Percentiles rank a stretch among this genome's conserved stretches.
Conservation (phyloP, 2,329 filamentous ascomycete genomes). For the Dothideomycetidae sp. region DNA sequence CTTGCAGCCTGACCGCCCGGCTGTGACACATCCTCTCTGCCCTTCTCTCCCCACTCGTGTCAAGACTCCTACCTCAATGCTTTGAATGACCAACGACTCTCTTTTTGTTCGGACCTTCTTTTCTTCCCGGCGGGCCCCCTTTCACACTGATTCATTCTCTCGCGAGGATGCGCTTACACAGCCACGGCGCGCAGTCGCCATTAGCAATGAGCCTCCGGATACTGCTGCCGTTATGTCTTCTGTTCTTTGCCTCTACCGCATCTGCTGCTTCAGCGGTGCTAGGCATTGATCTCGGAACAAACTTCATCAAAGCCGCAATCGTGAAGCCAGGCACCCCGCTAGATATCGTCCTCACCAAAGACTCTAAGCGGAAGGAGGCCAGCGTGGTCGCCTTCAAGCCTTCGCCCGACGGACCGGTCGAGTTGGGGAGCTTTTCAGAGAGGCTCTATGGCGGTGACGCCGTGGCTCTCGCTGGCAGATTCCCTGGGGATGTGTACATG, state of each 20-base stretch:
- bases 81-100: too few species aligned
- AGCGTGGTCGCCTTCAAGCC: slow-evolving; percentile 92
- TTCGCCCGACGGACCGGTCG: slow-evolving; percentile 40
- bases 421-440: slow-evolving; percentile 53
- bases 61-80: too few species aligned
- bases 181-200: background rate
- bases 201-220: slow-evolving; percentile 8
- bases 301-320: slow-evolving; percentile 90
- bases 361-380: slow-evolving; percentile 89
- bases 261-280: slow-evolving; percentile 63
- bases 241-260: slow-evolving; percentile 42
- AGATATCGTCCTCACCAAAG: slow-evolving; percentile 94
- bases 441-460: slow-evolving; percentile 86
- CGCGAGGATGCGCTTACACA: background rate
- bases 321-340: slow-evolving; percentile 95
- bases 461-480: slow-evolving; percentile 69
- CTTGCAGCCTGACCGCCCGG: background rate
- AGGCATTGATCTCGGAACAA: slow-evolving; percentile 85
- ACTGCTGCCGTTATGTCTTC: slow-evolving; percentile 36
- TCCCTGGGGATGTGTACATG: slow-evolving; percentile 84
- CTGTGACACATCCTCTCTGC: background rate
- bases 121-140: too few species aligned
- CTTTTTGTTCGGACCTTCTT: too few species aligned
- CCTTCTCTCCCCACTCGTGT: background rate
- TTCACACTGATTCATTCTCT: too few species aligned